Percentiles rank a stretch among this genome's conserved stretches.
These are phyloP conservation scores for Rusavskia elegans DNA, from an alignment of 495 filamentous ascomycete species.

Conservation along the genomic window DNA sequence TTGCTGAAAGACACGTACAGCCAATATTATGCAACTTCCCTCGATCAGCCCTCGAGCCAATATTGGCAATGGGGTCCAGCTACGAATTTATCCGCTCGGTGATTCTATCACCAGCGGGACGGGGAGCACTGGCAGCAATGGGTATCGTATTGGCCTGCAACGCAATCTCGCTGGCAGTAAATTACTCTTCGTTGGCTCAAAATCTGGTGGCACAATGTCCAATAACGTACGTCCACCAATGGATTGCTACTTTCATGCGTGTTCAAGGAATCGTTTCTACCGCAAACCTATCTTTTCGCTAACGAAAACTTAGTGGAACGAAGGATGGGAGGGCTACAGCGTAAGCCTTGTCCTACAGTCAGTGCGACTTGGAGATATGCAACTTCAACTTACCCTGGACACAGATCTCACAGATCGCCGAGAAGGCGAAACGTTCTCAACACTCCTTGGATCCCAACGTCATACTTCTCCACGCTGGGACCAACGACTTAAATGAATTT, in stretches of 20 bases:
- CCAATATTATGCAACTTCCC: background rate
- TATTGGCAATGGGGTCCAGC: background rate
- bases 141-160: slow-evolving; percentile 32
- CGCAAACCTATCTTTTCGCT: background rate
- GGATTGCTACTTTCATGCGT: no score
- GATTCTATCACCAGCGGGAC: slow-evolving; percentile 43
- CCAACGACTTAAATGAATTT: slow-evolving; percentile 8
- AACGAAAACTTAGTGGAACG: background rate
- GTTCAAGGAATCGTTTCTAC: background rate
- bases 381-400: no score
- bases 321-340: background rate
- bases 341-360: slow-evolving; percentile 2
- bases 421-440: background rate
- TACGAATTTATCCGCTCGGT: slow-evolving; percentile 38
- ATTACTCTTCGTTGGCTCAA: slow-evolving; percentile 28
- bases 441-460: slow-evolving; percentile 5
- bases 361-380: background rate
- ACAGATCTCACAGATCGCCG: background rate
- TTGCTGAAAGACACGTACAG: background rate
- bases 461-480: slow-evolving; percentile 12
- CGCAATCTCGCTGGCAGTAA: slow-evolving; percentile 19
- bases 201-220: slow-evolving; percentile 28
- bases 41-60: background rate
- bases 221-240: slow-evolving; percentile 24
- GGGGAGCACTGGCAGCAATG: slow-evolving; percentile 32